Evolutionary conservation across 441 rosid genomes (phyloP).

Genomic region (Pelargonium myrrhifolium): DNA sequence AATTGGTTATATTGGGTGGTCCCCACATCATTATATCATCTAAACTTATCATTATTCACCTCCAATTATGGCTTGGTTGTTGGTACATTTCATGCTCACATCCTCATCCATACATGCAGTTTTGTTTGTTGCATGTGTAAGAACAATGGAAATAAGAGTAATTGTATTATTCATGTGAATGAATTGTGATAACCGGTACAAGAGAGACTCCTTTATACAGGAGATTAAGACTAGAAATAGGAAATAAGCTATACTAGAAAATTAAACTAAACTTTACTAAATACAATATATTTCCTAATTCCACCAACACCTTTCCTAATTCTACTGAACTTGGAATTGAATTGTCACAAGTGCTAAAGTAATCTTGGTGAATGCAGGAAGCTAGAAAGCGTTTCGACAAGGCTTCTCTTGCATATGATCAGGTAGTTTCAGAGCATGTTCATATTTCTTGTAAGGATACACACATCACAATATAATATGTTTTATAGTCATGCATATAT

Average conservation of each 20-base stretch:
- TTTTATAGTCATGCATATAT: background rate
- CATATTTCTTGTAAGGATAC: background rate
- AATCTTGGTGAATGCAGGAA: slow-evolving; percentile 14
- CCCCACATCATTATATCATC: background rate
- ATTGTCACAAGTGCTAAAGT: no score
- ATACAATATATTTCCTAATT: no score
- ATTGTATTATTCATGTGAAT: no score
- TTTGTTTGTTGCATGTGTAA: background rate
- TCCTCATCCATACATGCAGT: background rate
- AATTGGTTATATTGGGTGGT: background rate
- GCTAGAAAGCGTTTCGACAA: slow-evolving; percentile 25
- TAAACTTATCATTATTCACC: background rate
- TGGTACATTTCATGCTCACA: background rate
- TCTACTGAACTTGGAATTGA: no score
- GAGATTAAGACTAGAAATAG: no score
- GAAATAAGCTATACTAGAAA: no score
- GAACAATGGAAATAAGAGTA: no score
- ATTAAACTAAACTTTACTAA: no score
- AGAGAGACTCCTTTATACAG: no score
- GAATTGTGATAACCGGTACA: no score
- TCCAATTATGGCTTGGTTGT: background rate
- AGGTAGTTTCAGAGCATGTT: slow-evolving; percentile 10
- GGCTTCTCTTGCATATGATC: slow-evolving; percentile 24
- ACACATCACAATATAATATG: background rate
- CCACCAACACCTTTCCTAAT: no score